Conservation (phyloP, 441 rosid genomes). For the Isatis lusitanica region DNA sequence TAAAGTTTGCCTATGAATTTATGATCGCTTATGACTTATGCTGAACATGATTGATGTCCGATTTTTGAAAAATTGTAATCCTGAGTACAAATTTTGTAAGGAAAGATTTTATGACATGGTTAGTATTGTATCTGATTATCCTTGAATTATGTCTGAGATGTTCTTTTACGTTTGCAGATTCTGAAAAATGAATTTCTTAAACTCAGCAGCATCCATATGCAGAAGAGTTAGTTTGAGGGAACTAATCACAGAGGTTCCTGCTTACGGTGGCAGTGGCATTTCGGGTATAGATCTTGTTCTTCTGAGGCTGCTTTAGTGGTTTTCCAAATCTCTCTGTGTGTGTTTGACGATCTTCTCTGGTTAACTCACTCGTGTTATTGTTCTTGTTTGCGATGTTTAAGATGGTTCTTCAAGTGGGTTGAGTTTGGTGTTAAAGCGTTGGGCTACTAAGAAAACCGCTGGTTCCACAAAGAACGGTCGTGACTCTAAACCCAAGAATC, state of each 20-base stretch:
- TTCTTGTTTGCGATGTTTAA: slow-evolving; percentile 3
- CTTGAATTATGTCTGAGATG: background rate
- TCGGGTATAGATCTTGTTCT: slow-evolving; percentile 36
- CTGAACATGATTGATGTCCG: no score
- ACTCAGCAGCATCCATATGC: slow-evolving; percentile 48
- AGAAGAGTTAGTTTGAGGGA: slow-evolving; percentile 55
- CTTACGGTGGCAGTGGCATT: slow-evolving; percentile 42
- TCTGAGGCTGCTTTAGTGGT: no score
- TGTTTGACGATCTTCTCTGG: background rate
- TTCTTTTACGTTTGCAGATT: slow-evolving; percentile 12
- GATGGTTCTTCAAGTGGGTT: slow-evolving; percentile 63
- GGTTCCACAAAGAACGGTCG: slow-evolving; percentile 94
- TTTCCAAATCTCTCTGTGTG: background rate
- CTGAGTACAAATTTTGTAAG: background rate
- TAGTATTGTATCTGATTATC: background rate
- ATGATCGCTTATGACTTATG: no score
- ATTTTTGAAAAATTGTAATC: no score
- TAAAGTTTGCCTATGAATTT: no score
- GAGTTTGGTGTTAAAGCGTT: slow-evolving; percentile 68
- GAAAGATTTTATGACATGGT: background rate
- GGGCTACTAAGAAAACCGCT: slow-evolving; percentile 84
- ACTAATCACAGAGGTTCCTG: slow-evolving; percentile 46
- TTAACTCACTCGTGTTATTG: background rate
- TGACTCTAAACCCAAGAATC: slow-evolving; percentile 86
- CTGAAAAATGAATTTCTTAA: slow-evolving; percentile 39